phyloP scores from a whole-genome alignment of 2,329 filamentous ascomycete species.

The Aspergillus pseudonomiae region DNA sequence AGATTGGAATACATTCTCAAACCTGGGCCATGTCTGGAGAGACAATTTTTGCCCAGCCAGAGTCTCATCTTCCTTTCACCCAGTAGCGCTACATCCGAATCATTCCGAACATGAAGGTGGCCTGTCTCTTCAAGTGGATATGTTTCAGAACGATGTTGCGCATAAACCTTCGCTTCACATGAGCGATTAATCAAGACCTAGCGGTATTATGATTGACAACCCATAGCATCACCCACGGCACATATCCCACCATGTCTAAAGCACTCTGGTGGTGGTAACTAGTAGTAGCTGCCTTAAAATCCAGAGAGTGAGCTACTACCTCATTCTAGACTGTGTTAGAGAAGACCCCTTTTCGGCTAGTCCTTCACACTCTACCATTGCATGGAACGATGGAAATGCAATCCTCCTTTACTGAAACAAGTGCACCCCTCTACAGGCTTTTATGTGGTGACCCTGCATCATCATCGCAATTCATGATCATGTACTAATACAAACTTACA shows the following conservation, averaged over 20 bases:
- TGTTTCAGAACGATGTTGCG: constrained; percentile 4
- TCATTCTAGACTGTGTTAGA: neutral
- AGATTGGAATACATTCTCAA: neutral
- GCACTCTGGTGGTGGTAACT: neutral
- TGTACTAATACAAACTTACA: neutral
- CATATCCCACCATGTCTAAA: neutral
- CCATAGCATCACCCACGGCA: neutral
- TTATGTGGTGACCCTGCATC: neutral
- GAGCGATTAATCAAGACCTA: neutral
- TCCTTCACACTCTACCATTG: neutral
- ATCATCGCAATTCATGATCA: neutral
- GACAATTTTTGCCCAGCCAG: neutral
- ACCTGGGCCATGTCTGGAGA: neutral
- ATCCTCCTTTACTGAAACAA: neutral
- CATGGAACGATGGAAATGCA: neutral
- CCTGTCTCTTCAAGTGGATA: neutral
- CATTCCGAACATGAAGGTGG: neutral
- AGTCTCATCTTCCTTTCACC: neutral
- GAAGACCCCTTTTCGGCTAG: neutral
- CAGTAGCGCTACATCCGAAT: neutral
- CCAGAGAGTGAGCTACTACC: neutral
- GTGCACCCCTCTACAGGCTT: neutral
- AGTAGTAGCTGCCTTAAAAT: neutral
- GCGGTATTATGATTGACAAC: neutral
- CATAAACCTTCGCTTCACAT: neutral